Conservation (phyloP, 1,284 basidiomycete genomes). For the Pseudozyma sp. region DNA sequence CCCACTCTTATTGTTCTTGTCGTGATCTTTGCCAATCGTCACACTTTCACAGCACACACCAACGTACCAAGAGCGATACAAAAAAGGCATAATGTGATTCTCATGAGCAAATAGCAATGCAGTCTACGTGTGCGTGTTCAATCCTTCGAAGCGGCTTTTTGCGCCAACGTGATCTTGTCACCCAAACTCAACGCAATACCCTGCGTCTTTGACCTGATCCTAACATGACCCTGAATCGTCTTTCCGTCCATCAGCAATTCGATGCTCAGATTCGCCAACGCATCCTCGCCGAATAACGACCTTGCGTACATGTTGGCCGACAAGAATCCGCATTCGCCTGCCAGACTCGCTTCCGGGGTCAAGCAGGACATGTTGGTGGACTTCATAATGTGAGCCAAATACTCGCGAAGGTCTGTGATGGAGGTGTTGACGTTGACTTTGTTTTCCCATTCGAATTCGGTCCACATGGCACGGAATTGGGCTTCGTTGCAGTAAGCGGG, state of each 20-base stretch:
- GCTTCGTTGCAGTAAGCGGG: constrained; percentile 95
- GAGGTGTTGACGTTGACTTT: constrained; percentile 89
- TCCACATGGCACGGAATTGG: constrained; percentile 89
- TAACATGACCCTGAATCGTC: constrained; percentile 66
- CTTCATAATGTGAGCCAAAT: constrained; percentile 82
- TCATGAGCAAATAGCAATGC: background rate
- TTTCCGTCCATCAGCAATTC: constrained; percentile 81
- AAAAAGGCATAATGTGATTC: background rate
- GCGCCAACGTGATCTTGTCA: constrained; percentile 77
- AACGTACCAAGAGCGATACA: background rate
- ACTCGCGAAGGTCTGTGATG: constrained; percentile 82
- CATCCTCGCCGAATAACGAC: constrained; percentile 95
- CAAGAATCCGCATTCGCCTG: constrained; percentile 92
- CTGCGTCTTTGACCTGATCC: constrained; percentile 67
- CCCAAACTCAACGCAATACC: constrained; percentile 89
- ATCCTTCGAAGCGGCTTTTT: constrained; percentile 33
- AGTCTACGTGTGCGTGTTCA: background rate
- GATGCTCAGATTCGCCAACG: constrained; percentile 93
- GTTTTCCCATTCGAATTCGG: constrained; percentile 98
- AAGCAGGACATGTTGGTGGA: constrained; percentile 96
- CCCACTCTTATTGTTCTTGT: background rate
- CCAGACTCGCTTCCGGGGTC: constrained; percentile 90
- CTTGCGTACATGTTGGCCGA: constrained; percentile 93
- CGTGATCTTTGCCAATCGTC: background rate
- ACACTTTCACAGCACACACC: background rate